Evolutionary conservation across 352 stramenopile species (phyloP), one percentile per base, ranked within the genome.

Genomic region (Achlya hypogyna): DNA sequence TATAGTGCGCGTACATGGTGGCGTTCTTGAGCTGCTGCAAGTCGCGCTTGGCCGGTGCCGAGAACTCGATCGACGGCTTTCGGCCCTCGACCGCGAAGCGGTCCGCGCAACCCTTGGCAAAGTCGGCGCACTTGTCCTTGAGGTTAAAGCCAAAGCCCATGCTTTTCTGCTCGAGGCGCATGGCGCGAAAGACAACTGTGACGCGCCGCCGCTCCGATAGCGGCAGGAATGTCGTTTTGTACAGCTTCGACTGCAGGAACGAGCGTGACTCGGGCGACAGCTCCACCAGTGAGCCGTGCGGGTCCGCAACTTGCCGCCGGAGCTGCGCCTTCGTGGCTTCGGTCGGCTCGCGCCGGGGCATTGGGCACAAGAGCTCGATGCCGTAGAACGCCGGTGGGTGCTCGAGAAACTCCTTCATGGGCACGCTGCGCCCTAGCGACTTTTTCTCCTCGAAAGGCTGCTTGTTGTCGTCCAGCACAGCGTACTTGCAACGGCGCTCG

Each of bases 141-240:
- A 38, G 25, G 32, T 67, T 67, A 34, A 67, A 67, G 16, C 40
- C 47, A 25, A 67, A 38, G 2, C 60, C 60, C 2, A 8, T 22
- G 27, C 27, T 54, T 22, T 54, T 42, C 16, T 67, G 60, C 28
- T 54, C 43, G 20, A 58, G 34, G 9, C 51, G 60, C 60, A 67
- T 67, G 45, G 23, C 16, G 29, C 47, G 60, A 27, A 67, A 67
- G 23, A 67, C 1, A 4, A 67, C 60, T 18, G 60, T 67, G 51
- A 38, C 18, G 27, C 60, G 60, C 16, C 43, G 45, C 9, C 60
- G 60, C 25, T 49, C 60, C 35, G 60, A 54, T 22, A 67, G 38
- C 12, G 60, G 60, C 35, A 45, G 6, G 32, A 67, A 67, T 22
- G 43, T 29, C 10, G 42, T 42, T 4, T 34, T 52, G 47, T 67